A percentile compares a stretch with the other conserved stretches of the same genome.
Conservation (phyloP, 345 rosid species). For the Corymbia maculata region DNA sequence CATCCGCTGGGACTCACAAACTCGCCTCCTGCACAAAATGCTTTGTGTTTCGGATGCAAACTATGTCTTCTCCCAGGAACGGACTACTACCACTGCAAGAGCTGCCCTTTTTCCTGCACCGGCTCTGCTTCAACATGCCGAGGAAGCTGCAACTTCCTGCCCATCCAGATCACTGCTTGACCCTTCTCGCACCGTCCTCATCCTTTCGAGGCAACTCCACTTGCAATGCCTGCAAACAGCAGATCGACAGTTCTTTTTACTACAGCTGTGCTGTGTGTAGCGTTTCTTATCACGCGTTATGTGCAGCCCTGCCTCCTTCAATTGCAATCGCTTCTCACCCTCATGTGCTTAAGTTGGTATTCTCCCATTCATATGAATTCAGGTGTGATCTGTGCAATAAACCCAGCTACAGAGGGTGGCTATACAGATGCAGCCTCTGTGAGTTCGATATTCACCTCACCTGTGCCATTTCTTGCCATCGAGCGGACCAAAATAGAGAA, state of each 20-base stretch:
- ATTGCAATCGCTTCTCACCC: constrained; percentile 21
- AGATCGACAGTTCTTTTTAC: constrained; percentile 23
- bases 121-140: constrained; percentile 29
- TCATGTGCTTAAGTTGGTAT: constrained; percentile 36
- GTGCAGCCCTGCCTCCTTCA: constrained; percentile 30
- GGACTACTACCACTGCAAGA: constrained; percentile 24
- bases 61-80: constrained; percentile 3
- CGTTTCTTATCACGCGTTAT: constrained; percentile 28
- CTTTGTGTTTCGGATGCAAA: constrained; percentile 24
- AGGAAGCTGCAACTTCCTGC: constrained; percentile 23
- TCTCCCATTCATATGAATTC: constrained; percentile 32
- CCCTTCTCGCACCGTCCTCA: not conserved
- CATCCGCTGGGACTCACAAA: constrained; percentile 13
- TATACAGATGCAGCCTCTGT: constrained; percentile 38
- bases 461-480: constrained; percentile 19
- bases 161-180: constrained; percentile 32
- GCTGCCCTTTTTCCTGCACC: constrained; percentile 32
- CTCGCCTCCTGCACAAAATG: not conserved
- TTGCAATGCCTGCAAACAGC: constrained; percentile 32
- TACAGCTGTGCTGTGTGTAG: constrained; percentile 22
- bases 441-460: constrained; percentile 41
- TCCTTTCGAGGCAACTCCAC: not conserved
- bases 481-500: not conserved
- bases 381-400: constrained; percentile 33
- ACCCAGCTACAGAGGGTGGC: constrained; percentile 27